Conservation (phyloP, 2,329 filamentous ascomycete genomes). For the Scedosporium aurantiacum region DNA sequence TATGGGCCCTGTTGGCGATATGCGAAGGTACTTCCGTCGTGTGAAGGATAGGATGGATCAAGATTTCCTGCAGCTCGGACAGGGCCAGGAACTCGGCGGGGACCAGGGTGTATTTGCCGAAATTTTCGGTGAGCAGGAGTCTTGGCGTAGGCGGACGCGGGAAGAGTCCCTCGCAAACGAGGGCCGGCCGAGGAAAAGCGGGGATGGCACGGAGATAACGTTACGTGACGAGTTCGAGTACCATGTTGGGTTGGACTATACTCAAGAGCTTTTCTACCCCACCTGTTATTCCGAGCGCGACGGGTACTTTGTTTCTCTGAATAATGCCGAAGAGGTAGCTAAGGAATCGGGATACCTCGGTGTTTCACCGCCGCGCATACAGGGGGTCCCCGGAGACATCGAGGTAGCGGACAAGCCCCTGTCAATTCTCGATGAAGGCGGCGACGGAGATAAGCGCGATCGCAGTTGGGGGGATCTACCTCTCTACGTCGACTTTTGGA, state of each 20-base stretch:
- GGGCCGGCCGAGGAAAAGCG: not conserved
- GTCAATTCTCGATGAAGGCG: not conserved
- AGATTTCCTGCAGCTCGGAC: not conserved
- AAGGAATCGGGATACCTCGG: conserved; percentile 12
- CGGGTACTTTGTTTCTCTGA: conserved; percentile 15
- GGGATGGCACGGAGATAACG: not conserved
- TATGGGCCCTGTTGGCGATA: too few species aligned
- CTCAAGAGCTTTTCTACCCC: conserved; percentile 18
- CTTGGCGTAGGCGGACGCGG: conserved; percentile 24
- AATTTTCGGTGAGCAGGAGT: conserved; percentile 18
- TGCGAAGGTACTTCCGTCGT: too few species aligned
- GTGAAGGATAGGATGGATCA: not conserved
- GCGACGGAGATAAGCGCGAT: not conserved
- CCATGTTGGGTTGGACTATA: conserved; percentile 18
- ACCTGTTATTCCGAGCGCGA: conserved; percentile 18
- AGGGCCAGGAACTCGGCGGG: conserved; percentile 12
- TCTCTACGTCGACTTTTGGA: conserved; percentile 14
- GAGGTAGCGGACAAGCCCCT: conserved; percentile 11
- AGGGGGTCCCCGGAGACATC: conserved; percentile 14
- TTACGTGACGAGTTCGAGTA: conserved; percentile 15
- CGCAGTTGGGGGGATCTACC: not conserved
- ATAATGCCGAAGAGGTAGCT: conserved; percentile 11
- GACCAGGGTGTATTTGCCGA: conserved; percentile 21
- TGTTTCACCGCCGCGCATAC: conserved; percentile 14
- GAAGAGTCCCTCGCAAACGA: not conserved